Evolutionary conservation across 139 green algal species (phyloP).

Genomic region (Volvox reticuliferus): DNA sequence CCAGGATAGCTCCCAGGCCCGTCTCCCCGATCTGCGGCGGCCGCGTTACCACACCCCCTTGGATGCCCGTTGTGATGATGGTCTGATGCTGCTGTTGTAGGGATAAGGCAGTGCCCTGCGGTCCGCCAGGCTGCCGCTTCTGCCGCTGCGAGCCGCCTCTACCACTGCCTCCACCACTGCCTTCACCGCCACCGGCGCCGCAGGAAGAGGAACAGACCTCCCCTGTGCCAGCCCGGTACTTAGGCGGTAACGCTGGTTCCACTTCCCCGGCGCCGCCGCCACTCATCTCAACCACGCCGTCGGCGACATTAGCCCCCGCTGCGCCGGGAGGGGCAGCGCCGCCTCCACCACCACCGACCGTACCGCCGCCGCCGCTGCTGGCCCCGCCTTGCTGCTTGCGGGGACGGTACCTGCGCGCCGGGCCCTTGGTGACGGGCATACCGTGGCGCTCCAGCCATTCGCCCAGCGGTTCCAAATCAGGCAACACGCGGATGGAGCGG

Average conservation of each 20-base stretch:
- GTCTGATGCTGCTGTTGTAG: conserved; percentile 12
- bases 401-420: not conserved
- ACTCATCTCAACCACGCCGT: not conserved
- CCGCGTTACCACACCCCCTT: not conserved
- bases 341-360: not conserved
- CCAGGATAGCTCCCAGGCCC: not conserved
- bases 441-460: conserved; percentile 43
- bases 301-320: not conserved
- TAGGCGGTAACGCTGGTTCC: not conserved
- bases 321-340: not conserved
- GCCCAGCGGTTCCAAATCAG: conserved; percentile 39
- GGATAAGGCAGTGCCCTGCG: not conserved
- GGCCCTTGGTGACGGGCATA: conserved; percentile 38
- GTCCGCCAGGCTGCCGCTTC: not conserved
- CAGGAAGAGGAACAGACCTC: not conserved
- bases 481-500: conserved; percentile 47
- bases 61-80: not conserved
- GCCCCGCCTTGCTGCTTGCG: not conserved
- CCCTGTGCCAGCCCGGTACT: not conserved
- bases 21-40: not conserved
- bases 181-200: not conserved
- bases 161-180: not conserved
- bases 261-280: not conserved
- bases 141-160: not conserved
- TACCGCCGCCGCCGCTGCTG: not conserved